Conservation (phyloP, 208 protist species). For the Entamoeba invadens region DNA sequence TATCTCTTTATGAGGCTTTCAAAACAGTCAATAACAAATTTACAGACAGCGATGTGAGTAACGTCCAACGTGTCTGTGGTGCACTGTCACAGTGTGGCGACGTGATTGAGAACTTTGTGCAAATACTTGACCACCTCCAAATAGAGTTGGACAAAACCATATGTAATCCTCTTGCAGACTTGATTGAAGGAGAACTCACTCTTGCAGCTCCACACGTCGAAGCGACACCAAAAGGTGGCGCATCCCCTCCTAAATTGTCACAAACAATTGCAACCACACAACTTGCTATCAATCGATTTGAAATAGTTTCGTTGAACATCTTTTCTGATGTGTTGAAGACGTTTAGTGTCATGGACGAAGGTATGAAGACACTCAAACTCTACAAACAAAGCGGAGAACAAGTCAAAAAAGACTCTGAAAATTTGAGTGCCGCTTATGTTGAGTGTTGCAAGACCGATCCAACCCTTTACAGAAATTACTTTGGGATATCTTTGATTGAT, state of each 20-base stretch:
- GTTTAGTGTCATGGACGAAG: background rate
- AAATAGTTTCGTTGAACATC: background rate
- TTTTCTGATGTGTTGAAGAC: background rate
- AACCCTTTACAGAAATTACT: background rate
- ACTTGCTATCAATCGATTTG: background rate
- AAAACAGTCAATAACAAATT: background rate
- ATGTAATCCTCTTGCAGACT: background rate
- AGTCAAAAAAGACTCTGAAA: background rate
- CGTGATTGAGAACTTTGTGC: background rate
- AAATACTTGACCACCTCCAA: background rate
- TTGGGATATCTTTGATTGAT: background rate
- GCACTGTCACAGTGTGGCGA: background rate
- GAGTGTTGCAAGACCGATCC: background rate
- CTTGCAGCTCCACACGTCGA: too few relatives aligned
- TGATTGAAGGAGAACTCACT: background rate
- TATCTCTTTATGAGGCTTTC: background rate
- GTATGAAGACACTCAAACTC: background rate
- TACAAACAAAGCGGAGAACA: background rate
- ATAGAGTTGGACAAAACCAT: background rate
- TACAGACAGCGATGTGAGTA: background rate
- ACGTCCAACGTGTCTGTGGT: background rate
- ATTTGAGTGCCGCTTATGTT: background rate
- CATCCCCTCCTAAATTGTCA: background rate
- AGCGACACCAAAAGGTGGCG: background rate
- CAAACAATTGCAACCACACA: background rate